Evolutionary conservation across 345 rosid genomes (phyloP).

Genomic region (Excoecaria cochinchinensis): DNA sequence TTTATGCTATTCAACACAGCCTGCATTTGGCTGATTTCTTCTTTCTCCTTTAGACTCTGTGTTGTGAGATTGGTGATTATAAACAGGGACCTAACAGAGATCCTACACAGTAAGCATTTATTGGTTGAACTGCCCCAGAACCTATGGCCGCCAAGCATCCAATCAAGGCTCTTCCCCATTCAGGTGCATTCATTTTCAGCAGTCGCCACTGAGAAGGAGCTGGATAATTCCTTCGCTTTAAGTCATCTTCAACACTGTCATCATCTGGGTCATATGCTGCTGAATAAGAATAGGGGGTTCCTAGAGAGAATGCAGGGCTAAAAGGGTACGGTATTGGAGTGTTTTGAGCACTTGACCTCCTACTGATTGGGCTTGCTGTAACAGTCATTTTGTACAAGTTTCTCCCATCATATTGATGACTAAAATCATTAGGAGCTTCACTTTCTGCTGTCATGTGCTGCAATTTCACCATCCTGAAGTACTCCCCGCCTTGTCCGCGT

Average conservation of each 20-base stretch:
- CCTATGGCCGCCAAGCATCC: slow-evolving; percentile 65
- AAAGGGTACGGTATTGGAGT: slow-evolving; percentile 50
- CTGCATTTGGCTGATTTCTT: no score
- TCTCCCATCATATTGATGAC: slow-evolving; percentile 27
- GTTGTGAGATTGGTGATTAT: no score
- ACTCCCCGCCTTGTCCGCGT: slow-evolving; percentile 44
- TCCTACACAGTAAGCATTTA: slow-evolving; percentile 67
- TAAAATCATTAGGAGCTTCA: slow-evolving; percentile 20
- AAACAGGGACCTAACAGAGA: slow-evolving; percentile 1
- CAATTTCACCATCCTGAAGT: slow-evolving; percentile 48
- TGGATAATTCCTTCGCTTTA: slow-evolving; percentile 25
- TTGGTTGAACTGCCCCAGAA: slow-evolving; percentile 62
- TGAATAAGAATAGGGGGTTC: slow-evolving; percentile 55
- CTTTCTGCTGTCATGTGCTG: slow-evolving; percentile 39
- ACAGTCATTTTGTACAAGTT: slow-evolving; percentile 21
- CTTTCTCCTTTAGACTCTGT: no score
- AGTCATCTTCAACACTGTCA: slow-evolving; percentile 34
- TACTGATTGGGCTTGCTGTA: slow-evolving; percentile 48
- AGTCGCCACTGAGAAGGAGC: slow-evolving; percentile 61
- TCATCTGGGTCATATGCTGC: slow-evolving; percentile 41
- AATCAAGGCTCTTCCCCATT: slow-evolving; percentile 44
- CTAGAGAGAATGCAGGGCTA: slow-evolving; percentile 57
- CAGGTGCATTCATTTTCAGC: slow-evolving; percentile 57
- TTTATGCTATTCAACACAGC: no score
- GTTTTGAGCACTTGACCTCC: slow-evolving; percentile 39